Conservation (phyloP, 2,329 filamentous ascomycete genomes). For the Penicillium sclerotiorum region DNA sequence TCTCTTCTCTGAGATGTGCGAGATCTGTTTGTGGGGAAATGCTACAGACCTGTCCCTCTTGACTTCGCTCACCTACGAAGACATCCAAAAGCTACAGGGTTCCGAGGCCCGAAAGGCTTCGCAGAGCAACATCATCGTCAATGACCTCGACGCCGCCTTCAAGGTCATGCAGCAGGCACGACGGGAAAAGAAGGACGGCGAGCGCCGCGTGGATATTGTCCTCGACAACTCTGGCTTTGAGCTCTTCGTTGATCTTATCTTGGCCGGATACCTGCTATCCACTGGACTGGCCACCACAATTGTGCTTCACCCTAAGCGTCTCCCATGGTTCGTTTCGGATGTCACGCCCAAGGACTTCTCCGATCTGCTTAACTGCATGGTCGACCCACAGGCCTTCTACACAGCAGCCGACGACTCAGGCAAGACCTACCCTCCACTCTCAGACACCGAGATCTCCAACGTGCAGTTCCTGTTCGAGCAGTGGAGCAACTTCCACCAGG, state of each 20-base stretch:
- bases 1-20: conserved; percentile 88
- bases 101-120: conserved; percentile 80
- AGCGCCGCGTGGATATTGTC: conserved; percentile 86
- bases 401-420: conserved; percentile 67
- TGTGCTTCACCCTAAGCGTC: conserved; percentile 88
- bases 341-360: conserved; percentile 84
- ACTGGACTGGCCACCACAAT: conserved; percentile 82
- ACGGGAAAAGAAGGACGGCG: conserved; percentile 60
- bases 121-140: conserved; percentile 89
- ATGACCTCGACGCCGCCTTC: conserved; percentile 77
- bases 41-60: conserved; percentile 91
- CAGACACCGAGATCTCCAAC: conserved; percentile 66
- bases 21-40: conserved; percentile 97
- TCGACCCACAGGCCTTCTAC: conserved; percentile 77
- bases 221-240: conserved; percentile 98
- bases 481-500: conserved; percentile 77
- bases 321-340: conserved; percentile 98
- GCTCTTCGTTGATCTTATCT: conserved; percentile 89
- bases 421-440: conserved; percentile 63
- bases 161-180: conserved; percentile 42
- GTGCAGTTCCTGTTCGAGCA: conserved; percentile 78
- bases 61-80: conserved; percentile 87
- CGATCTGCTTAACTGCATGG: conserved; percentile 78
- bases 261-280: conserved; percentile 86
- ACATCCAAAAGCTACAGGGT: conserved; percentile 95